Base-by-base conservation (phyloP, 495 filamentous ascomycete species). In the Penicillium dipodomyicola region DNA sequence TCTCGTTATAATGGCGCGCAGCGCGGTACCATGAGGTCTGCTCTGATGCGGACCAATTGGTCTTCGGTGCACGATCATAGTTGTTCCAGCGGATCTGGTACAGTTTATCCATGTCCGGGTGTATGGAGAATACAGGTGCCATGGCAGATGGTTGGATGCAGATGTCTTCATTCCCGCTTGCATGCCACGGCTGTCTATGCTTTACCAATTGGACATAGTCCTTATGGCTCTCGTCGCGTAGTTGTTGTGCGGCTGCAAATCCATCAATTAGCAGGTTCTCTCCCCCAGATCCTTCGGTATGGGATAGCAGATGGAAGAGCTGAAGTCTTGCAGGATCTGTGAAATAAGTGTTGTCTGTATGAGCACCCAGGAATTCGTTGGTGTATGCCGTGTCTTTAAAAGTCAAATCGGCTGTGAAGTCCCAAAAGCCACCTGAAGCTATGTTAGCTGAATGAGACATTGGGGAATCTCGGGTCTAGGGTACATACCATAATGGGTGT, bases 291-390 rank as follows among this genome's bases (percentile, higher is more conserved):
- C 81, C 85, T 10, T 79, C 76, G 22, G 71, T 68, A 67, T 97
- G 93, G 2, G 87, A 90, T 11, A 97, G 81, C 4, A 96, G 75
- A 60, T 97, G 93, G 68, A 97, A 94, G 5, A 92, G 79, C 64
- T 97, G 93, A 15, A 97, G 81, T 25, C 93, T 90, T 11, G 89
- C 85, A 0, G 93, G 93, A 43, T 96, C 91, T 12, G 84, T 87
- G 71, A 96, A 97, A 69, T 97, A 97, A 35, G 92, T 95, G 22
- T 82, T 96, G 71, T 97, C 93, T 4, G 93, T 97, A 67, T 97
- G 93, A 8, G 85, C 84, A 23, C 79, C 79, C 0, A 97, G 78
- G 7, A 82, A 81, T 49, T 92, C 75, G 55, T 81, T 87, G 14
- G 92, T 96, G 70, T 96, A 97, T n/a, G 93, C 93, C 5, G 87